Conservation (phyloP, 805 yeast genomes). For the Candida hispaniensis region DNA sequence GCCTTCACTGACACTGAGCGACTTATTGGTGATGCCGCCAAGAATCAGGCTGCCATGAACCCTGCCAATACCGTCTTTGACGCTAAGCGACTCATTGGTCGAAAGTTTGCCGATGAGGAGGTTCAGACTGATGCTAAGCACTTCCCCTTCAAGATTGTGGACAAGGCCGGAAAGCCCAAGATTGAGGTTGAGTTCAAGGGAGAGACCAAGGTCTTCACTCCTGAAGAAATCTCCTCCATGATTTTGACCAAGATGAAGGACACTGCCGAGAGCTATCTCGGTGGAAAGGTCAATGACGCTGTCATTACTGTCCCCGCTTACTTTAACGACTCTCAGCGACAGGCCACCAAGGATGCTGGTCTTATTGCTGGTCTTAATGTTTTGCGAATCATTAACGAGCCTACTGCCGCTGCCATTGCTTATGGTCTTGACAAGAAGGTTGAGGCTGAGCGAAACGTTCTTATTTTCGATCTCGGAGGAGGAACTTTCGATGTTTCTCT, state of each 20-base stretch:
- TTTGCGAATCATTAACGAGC: slow-evolving; percentile 90
- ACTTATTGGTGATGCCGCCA: slow-evolving; percentile 94
- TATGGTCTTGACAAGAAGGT: slow-evolving; percentile 71
- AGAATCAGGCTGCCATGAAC: slow-evolving; percentile 97
- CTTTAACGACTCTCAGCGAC: slow-evolving; percentile 96
- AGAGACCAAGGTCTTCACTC: slow-evolving; percentile 75
- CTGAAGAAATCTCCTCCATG: slow-evolving; percentile 94
- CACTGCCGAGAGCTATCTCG: slow-evolving; percentile 85
- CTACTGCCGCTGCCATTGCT: slow-evolving; percentile 98
- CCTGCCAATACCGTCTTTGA: slow-evolving; percentile 90
- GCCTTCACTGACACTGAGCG: slow-evolving; percentile 95
- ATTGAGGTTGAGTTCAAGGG: slow-evolving; percentile 84
- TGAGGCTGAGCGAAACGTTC: slow-evolving; percentile 73
- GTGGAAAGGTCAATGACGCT: slow-evolving; percentile 75
- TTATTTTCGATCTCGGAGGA: slow-evolving; percentile 96
- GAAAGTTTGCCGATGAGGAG: slow-evolving; percentile 67
- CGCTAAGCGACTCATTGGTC: slow-evolving; percentile 89
- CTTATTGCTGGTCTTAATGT: slow-evolving; percentile 92
- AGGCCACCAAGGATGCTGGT: slow-evolving; percentile 97
- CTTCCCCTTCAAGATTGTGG: slow-evolving; percentile 75
- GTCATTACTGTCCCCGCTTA: slow-evolving; percentile 96
- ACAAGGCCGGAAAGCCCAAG: slow-evolving; percentile 75
- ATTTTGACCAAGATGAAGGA: slow-evolving; percentile 84
- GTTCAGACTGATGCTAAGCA: slow-evolving; percentile 74
- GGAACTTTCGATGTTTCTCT: slow-evolving; percentile 97